phyloP scores from a whole-genome alignment of 2,329 filamentous ascomycete genomes.

The Leptographium flavum region DNA sequence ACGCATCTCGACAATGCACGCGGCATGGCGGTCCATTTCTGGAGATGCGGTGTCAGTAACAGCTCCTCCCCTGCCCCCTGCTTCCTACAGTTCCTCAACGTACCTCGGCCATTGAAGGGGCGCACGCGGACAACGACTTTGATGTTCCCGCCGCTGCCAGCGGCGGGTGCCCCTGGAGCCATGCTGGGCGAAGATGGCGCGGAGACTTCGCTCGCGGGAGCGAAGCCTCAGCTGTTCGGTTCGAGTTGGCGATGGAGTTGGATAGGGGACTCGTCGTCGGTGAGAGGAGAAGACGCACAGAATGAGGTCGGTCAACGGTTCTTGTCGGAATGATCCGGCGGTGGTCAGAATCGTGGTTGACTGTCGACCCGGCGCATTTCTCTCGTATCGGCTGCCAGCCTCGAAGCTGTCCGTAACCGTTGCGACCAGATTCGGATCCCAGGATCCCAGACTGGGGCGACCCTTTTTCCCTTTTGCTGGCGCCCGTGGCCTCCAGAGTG shows the following conservation, averaged over 20 bases:
- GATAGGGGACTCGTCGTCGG: neutral
- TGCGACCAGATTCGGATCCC: too few species aligned
- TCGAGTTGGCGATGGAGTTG: neutral
- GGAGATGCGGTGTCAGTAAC: constrained; percentile 5
- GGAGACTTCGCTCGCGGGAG: neutral
- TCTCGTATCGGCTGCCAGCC: too few species aligned
- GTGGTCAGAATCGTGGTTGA: too few species aligned
- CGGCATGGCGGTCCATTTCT: constrained; percentile 85
- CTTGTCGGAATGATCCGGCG: too few species aligned
- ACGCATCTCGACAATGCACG: constrained; percentile 97
- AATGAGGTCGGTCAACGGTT: neutral
- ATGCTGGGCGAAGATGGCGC: constrained; percentile 25
- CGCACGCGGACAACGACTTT: constrained; percentile 97
- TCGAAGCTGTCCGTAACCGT: too few species aligned
- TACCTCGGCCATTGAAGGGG: constrained; percentile 93
- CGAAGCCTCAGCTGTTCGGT: neutral
- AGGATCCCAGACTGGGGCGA: too few species aligned
- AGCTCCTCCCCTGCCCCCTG: neutral
- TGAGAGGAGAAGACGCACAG: neutral
- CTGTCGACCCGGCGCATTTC: too few species aligned
- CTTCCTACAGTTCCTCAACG: constrained; percentile 4
- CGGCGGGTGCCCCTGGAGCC: constrained; percentile 32
- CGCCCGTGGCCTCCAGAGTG: neutral
- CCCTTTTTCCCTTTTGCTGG: too few species aligned
- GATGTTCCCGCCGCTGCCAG: constrained; percentile 69